Percentiles rank a stretch among this genome's conserved stretches.
These are phyloP conservation scores for Neodidymelliopsis sp. DNA, from an alignment of 2,329 filamentous ascomycete species.

Conservation along the genomic window DNA sequence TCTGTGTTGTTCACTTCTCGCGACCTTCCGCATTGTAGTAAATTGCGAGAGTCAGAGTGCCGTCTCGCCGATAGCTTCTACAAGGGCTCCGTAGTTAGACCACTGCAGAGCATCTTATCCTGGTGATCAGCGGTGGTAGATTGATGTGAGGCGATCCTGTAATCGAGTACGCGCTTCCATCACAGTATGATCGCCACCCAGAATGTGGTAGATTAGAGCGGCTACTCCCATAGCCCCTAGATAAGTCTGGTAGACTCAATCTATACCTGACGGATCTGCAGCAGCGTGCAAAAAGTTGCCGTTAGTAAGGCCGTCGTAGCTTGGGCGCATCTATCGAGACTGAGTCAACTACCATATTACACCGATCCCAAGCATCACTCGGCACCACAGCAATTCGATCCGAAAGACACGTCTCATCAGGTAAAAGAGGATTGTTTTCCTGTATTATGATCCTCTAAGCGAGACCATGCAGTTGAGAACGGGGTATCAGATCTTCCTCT, in stretches of 20 bases:
- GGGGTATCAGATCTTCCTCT: slow-evolving; percentile 44
- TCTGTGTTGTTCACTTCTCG: too few species aligned
- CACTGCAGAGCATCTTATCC: too few species aligned
- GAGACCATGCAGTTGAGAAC: slow-evolving; percentile 11
- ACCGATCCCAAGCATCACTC: background rate
- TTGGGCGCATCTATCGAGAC: background rate
- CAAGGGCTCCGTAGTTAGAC: too few species aligned
- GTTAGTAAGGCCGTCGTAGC: background rate
- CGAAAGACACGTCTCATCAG: too few species aligned
- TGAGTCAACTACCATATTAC: background rate
- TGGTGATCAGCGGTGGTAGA: too few species aligned
- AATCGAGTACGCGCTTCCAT: too few species aligned
- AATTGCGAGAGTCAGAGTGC: too few species aligned
- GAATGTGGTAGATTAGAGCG: background rate
- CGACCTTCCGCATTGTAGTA: too few species aligned
- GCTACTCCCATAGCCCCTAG: slow-evolving; percentile 4
- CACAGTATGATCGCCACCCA: slow-evolving; percentile 5
- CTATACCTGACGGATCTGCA: slow-evolving; percentile 4
- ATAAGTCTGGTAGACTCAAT: background rate
- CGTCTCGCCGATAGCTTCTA: too few species aligned
- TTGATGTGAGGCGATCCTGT: too few species aligned
- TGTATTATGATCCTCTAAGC: slow-evolving; percentile 4
- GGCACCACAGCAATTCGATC: background rate
- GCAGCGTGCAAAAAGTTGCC: background rate
- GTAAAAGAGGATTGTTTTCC: background rate